A percentile compares a stretch with the other conserved stretches of the same genome.
phyloP scores from a whole-genome alignment of 257 asterid genomes.

The Solanum pennellii region DNA sequence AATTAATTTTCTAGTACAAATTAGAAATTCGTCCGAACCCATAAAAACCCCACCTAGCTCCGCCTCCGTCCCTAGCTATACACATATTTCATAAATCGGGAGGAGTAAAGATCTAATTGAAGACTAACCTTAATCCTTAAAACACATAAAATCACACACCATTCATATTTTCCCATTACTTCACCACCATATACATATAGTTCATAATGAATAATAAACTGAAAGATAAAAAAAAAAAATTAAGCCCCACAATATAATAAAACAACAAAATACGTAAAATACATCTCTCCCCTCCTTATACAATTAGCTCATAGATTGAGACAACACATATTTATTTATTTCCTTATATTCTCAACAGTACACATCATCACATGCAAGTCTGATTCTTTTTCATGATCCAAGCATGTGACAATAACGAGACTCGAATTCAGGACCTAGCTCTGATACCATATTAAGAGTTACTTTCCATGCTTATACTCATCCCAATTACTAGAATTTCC shows the following conservation, averaged over 20 bases:
- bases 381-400: not conserved
- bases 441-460: not conserved
- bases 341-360: not conserved
- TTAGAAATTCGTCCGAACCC: rapidly evolving
- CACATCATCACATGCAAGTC: not conserved
- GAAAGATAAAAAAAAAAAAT: not conserved
- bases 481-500: not conserved
- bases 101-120: not conserved
- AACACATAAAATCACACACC: not conserved
- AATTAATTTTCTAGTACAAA: too few species aligned
- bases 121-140: not conserved
- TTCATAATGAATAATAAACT: not conserved
- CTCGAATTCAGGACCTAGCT: not conserved
- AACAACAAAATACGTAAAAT: not conserved
- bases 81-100: not conserved
- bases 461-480: not conserved
- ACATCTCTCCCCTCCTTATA: not conserved
- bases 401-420: rapidly evolving
- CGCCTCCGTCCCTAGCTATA: not conserved
- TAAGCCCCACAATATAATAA: not conserved
- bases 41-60: too few species aligned
- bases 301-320: not conserved
- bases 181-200: not conserved
- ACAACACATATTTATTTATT: not conserved
- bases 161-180: not conserved